Evolutionary conservation across 805 yeast genomes (phyloP), one percentile per base, ranked within the genome.

Genomic region (Geotrichum ghanense): DNA sequence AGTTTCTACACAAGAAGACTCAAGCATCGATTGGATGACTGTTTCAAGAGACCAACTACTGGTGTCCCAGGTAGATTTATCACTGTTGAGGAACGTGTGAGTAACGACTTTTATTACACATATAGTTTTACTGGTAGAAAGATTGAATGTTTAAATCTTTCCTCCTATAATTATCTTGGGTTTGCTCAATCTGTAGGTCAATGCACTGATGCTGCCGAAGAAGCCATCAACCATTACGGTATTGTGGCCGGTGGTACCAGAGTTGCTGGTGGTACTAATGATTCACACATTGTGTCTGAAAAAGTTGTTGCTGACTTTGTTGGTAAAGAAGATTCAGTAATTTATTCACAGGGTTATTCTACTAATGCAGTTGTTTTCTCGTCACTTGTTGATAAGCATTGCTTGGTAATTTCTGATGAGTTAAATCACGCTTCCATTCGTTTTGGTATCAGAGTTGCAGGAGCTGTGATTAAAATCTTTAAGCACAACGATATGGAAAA

Each of bases 51-150:
- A 62, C 96, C 96, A 40, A 86, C 94, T n/a, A 83, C 84, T 50
- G 97, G 97, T 45, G 97, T 90, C 19, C 97, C 99, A 1, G 99
- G 99, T 22, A 78, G 99, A 63, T 81, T 72, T 58, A 79, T 90
- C 56, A 76, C 79, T 48, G 81, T 95, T 56, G 80, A 82, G 57
- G 89, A 87, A 56, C 78, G 98, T 56, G 66, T 70, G 25, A 73
- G 88, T n/a, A 71, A 73, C 42, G 81, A 82, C 54, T 75, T 76
- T 57, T 78, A 79, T 60, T 71, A 72, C 35, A 72, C 76, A 47
- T 86, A 82, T 60, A 72, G 78, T 26, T 85, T 83, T 59, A 77
- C 86, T 34, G 96, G 97, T 9, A 72, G 79, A 12, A 74, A 83
- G 2, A 75, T 77, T 5, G 81, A 82, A 53, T 86, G 95, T 61